These are phyloP conservation scores for Termitomyces eurrhizus DNA, from an alignment of 768 basidiomycete species.

Conservation along the genomic window DNA sequence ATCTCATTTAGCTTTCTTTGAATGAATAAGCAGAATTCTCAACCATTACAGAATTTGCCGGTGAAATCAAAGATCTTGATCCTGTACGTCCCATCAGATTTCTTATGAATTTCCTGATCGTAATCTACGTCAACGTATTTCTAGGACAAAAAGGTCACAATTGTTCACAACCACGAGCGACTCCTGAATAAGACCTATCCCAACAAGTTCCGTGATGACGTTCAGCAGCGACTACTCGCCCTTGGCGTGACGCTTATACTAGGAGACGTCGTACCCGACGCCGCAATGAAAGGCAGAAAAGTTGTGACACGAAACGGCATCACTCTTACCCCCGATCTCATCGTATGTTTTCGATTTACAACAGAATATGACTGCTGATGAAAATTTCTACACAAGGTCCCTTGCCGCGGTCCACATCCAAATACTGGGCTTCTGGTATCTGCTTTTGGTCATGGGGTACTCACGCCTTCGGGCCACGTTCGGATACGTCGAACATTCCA, in stretches of 20 bases:
- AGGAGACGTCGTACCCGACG: constrained; percentile 42
- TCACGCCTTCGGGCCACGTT: constrained; percentile 39
- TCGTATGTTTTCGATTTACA: constrained; percentile 35
- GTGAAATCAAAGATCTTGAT: constrained; percentile 38
- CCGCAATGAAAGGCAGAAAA: constrained; percentile 33
- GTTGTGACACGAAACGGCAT: constrained; percentile 51
- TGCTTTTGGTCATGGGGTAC: constrained; percentile 33
- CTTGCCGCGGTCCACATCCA: constrained; percentile 39
- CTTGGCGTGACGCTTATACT: constrained; percentile 50
- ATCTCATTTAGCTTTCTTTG: constrained; percentile 5
- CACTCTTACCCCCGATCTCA: constrained; percentile 47
- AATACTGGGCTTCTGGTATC: constrained; percentile 47
- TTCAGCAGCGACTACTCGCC: constrained; percentile 35
- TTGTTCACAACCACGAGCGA: constrained; percentile 52
- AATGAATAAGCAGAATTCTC: background rate
- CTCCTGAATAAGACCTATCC: constrained; percentile 59
- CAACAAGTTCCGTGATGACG: constrained; percentile 43
- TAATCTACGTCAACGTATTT: background rate
- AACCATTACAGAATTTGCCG: constrained; percentile 30
- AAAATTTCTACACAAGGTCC: constrained; percentile 24
- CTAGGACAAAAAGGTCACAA: constrained; percentile 48
- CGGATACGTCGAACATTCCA: constrained; percentile 58
- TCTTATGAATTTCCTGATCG: constrained; percentile 10
- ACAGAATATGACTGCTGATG: background rate
- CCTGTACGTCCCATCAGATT: constrained; percentile 26